These are phyloP conservation scores for Calonectria multiphialidica DNA, from an alignment of 2,329 filamentous ascomycete genomes.

Conservation along the genomic window DNA sequence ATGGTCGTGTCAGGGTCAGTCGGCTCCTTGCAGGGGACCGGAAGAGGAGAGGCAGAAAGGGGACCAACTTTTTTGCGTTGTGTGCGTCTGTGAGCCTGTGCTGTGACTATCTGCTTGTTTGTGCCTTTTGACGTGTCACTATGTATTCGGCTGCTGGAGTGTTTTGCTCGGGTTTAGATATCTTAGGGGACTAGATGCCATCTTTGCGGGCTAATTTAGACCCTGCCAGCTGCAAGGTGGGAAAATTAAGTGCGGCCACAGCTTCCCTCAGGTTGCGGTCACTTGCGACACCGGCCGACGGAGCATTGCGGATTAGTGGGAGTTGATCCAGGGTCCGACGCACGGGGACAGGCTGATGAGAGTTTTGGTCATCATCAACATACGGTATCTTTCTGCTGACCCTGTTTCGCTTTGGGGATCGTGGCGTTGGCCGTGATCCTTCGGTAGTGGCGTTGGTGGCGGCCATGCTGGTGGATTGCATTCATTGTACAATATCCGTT, in stretches of 20 bases:
- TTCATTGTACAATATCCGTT: neutral
- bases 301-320: neutral
- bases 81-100: neutral
- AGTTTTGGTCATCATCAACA: neutral
- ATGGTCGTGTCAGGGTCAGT: constrained; percentile 18
- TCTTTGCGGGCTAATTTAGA: neutral
- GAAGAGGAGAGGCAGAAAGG: neutral
- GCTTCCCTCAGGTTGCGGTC: constrained; percentile 13
- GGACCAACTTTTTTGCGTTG: neutral
- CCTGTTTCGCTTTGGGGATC: neutral
- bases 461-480: neutral
- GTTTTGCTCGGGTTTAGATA: neutral
- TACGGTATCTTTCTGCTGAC: neutral
- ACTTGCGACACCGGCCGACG: neutral
- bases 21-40: neutral
- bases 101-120: neutral
- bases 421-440: neutral
- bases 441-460: neutral
- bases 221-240: neutral
- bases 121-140: neutral
- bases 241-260: constrained; percentile 7
- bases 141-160: neutral
- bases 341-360: neutral
- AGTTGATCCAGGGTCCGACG: neutral
- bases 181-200: neutral